Base-by-base conservation (phyloP, 176 grass and related monocot species). In the Lolium rigidum region DNA sequence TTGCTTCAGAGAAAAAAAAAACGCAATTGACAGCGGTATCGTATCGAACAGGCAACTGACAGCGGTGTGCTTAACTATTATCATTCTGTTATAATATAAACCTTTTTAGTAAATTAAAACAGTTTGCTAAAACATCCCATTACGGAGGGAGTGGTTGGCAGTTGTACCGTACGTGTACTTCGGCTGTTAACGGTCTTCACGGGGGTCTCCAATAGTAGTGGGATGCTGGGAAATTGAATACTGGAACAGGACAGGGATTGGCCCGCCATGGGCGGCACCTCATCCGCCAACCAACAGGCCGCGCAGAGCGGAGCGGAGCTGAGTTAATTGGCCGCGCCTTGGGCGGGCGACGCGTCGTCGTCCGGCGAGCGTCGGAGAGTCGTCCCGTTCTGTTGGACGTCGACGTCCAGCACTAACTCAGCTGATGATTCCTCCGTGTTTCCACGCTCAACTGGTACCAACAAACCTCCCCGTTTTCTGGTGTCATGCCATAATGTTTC, bases 181-280 rank as follows among this genome's bases (percentile, higher is more conserved):
- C 6, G 65, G 70, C 24, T 24, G 70, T 73, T 74, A 24, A 25
- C 47, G 9, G 31, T 44, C 18, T 70, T 72, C 71, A 50, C 21
- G 48, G n/a, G 71, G 24, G 71, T 74, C 71, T 49, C 46, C 41
- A 14, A 5, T 41, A 47, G 25, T 1, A 5, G 70, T 22, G 25
- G n/a, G 43, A 14, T 9, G 72, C 24, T 52, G 72, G 72, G 22
- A 52, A 50, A 50, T 75, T 75, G 47, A 52, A 52, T 75, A 9
- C 47, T 2, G 14, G 22, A 9, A 5, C 72, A 26, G 0, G n/a
- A 25, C 73, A 76, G 7, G 48, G 47, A 65, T 28, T 75, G 72
- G 71, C 44, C 46, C 71, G 71, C 71, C 71, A 26, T 31, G 71
- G n/a, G 71, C 71, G 71, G 72, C 72, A 49, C 48, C 48, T 47